These are phyloP conservation scores for Asparagopsis taxiformis DNA, from an alignment of 31 red algal genomes.

Conservation along the genomic window DNA sequence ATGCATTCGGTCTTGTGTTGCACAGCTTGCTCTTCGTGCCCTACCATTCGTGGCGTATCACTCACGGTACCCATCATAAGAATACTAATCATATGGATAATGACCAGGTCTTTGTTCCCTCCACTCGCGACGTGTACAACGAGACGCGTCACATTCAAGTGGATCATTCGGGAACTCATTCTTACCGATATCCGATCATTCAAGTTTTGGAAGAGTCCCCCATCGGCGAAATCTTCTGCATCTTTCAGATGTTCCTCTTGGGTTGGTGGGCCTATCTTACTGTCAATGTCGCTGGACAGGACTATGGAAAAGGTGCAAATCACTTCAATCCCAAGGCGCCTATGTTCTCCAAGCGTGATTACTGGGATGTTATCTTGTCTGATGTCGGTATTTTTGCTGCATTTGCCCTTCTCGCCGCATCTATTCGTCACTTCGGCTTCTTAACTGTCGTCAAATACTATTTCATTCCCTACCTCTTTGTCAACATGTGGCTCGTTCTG, in stretches of 20 bases:
- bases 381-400: conserved; percentile 68
- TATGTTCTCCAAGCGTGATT: conserved; percentile 68
- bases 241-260: conserved; percentile 75
- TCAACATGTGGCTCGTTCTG: conserved; percentile 93
- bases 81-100: conserved; percentile 91
- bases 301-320: conserved; percentile 58
- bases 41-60: conserved; percentile 93
- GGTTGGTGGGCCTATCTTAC: conserved; percentile 92
- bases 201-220: conserved; percentile 73
- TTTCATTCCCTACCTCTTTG: conserved; percentile 86
- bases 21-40: conserved; percentile 90
- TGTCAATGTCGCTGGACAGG: conserved; percentile 64
- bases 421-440: conserved; percentile 39
- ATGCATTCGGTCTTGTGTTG: conserved; percentile 82
- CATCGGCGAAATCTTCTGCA: conserved; percentile 66
- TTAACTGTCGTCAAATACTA: conserved; percentile 66
- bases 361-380: conserved; percentile 75
- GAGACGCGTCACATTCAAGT: conserved; percentile 21
- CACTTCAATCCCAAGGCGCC: conserved; percentile 67
- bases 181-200: conserved; percentile 24
- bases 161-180: conserved; percentile 21
- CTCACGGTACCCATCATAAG: conserved; percentile 95
- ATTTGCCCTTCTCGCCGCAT: conserved; percentile 36
- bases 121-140: conserved; percentile 52
- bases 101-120: conserved; percentile 86